Percentiles rank a stretch among this genome's conserved stretches.
Evolutionary conservation across 2,329 filamentous ascomycete species (phyloP).

Genomic region (Nigrospora sphaerica): DNA sequence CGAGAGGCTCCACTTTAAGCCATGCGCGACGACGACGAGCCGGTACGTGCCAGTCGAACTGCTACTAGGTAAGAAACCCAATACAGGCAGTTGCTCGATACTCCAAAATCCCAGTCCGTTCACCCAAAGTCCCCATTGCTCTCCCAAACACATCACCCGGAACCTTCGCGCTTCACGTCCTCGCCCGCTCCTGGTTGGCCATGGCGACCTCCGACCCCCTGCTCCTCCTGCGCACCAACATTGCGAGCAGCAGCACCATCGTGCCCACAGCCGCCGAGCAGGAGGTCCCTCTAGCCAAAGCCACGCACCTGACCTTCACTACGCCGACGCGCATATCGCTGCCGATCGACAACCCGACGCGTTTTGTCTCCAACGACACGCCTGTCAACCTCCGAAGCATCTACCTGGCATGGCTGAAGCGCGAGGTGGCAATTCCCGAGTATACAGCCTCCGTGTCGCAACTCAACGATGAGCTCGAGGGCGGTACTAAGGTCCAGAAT

Average conservation of each 20-base stretch:
- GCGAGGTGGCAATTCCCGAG: conserved; percentile 80
- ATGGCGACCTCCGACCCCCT: conserved; percentile 69
- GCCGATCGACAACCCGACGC: conserved; percentile 66
- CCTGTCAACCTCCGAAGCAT: conserved; percentile 86
- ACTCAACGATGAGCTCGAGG: conserved; percentile 70
- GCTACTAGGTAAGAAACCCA: too few species aligned
- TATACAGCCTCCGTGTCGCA: conserved; percentile 80
- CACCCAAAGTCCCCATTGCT: too few species aligned
- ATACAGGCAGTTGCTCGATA: too few species aligned
- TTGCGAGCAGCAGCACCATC: conserved; percentile 62
- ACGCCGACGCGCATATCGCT: conserved; percentile 54
- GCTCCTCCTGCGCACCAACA: conserved; percentile 74
- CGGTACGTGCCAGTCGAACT: too few species aligned
- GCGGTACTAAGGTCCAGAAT: conserved; percentile 69
- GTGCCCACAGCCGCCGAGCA: conserved; percentile 60
- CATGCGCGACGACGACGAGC: too few species aligned
- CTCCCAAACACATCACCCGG: too few species aligned
- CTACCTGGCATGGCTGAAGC: conserved; percentile 94
- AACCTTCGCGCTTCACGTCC: too few species aligned
- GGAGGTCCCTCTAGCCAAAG: conserved; percentile 62
- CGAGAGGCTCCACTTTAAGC: too few species aligned
- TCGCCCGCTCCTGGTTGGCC: conserved; percentile 5
- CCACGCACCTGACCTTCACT: conserved; percentile 73
- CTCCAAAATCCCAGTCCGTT: too few species aligned
- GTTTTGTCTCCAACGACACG: conserved; percentile 73